Conservation (phyloP, 177 flowering plant species). For the Vitis hybrid region DNA sequence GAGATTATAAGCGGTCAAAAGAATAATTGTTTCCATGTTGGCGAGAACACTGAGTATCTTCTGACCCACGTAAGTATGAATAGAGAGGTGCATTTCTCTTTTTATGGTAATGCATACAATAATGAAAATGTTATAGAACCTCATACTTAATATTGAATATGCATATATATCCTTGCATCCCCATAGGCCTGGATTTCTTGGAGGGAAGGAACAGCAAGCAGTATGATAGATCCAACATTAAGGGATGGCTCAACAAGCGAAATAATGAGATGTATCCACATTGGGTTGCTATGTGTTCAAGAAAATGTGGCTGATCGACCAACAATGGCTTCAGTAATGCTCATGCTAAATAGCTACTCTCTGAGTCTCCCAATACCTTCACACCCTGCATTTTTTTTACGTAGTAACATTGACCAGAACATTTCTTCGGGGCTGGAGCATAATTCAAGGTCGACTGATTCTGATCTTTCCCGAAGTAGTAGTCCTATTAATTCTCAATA, state of each 20-base stretch:
- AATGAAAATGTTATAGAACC: neutral
- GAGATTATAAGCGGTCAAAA: constrained; percentile 15
- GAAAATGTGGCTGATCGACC: too few relatives aligned
- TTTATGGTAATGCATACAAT: neutral
- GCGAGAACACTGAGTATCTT: constrained; percentile 6
- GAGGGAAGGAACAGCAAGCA: neutral
- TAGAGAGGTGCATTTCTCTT: constrained; percentile 7
- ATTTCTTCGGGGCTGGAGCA: neutral
- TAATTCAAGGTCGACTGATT: neutral
- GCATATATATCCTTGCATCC: too few relatives aligned
- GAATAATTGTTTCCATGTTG: constrained; percentile 7
- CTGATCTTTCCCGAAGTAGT: neutral
- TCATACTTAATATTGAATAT: too few relatives aligned
- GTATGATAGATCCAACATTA: too few relatives aligned
- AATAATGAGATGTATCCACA: too few relatives aligned
- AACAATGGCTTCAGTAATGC: too few relatives aligned
- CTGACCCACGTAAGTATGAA: constrained; percentile 13
- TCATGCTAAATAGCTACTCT: constrained; percentile 8
- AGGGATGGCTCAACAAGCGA: too few relatives aligned
- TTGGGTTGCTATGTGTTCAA: too few relatives aligned
- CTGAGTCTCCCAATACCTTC: constrained; percentile 11
- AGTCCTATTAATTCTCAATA: too few relatives aligned
- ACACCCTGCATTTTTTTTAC: constrained; percentile 11
- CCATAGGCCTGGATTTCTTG: constrained; percentile 16
- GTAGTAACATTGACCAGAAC: neutral